phyloP scores from a whole-genome alignment of 2,329 filamentous ascomycete species.

The Venturia aucupariae region DNA sequence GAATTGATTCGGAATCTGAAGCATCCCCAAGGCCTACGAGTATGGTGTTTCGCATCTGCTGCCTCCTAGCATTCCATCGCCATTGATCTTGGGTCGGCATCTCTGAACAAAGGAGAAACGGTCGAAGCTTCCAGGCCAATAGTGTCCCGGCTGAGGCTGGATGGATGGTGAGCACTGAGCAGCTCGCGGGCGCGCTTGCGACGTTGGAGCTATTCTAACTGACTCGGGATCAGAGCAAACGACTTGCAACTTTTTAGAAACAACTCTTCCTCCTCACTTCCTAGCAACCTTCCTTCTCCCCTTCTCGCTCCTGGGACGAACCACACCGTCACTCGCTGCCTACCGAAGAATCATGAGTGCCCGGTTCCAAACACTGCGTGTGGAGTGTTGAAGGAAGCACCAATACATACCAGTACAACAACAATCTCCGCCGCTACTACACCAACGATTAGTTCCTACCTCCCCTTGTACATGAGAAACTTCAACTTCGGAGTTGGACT shows the following conservation, averaged over 20 bases:
- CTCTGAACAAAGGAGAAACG: slow-evolving; percentile 1
- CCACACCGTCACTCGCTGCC: background rate
- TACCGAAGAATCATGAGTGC: background rate
- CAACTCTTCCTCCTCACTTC: background rate
- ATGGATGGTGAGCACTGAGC: slow-evolving; percentile 2
- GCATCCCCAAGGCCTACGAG: background rate
- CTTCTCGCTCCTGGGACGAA: background rate
- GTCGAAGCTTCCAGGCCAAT: background rate
- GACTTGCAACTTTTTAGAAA: no score
- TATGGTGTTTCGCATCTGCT: background rate
- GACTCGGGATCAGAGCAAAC: no score
- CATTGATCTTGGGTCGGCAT: background rate
- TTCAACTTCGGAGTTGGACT: background rate
- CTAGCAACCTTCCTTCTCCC: background rate
- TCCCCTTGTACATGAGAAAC: background rate
- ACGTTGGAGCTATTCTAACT: no score
- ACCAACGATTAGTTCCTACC: background rate
- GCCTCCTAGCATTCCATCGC: no score
- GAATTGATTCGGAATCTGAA: background rate
- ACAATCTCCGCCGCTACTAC: background rate
- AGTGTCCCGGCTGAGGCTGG: background rate
- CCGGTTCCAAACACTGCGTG: background rate
- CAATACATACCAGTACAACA: background rate
- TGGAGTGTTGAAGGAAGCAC: background rate
- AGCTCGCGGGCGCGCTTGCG: background rate